Percentiles rank a stretch among this genome's conserved stretches.
These are phyloP conservation scores for Backusella westeae DNA, from an alignment of 192 early-diverging fungal genomes.

Conservation along the genomic window DNA sequence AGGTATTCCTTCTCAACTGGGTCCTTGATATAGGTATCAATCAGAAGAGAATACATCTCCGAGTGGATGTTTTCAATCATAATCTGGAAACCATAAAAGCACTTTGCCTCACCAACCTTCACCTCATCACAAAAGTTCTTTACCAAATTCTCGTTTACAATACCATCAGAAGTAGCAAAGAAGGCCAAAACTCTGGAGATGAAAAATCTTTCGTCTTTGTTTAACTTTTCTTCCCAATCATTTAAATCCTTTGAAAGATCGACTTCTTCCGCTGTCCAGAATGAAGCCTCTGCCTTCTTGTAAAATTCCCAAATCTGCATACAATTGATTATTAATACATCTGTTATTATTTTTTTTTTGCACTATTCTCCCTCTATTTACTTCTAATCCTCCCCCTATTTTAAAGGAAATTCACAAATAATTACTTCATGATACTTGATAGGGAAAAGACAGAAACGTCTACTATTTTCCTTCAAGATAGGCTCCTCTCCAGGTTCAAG, in stretches of 20 bases:
- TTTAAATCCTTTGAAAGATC: constrained; percentile 85
- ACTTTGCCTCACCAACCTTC: constrained; percentile 87
- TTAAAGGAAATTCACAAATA: constrained; percentile 22
- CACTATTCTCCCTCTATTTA: not conserved
- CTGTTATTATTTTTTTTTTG: not conserved
- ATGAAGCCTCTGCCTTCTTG: constrained; percentile 94
- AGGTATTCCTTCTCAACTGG: constrained; percentile 72
- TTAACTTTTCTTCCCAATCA: constrained; percentile 85
- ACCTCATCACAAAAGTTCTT: constrained; percentile 86
- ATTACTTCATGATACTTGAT: constrained; percentile 91
- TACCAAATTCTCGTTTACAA: constrained; percentile 93
- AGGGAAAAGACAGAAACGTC: constrained; percentile 86
- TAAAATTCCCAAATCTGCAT: constrained; percentile 50
- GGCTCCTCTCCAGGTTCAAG: not conserved
- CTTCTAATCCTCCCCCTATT: not conserved
- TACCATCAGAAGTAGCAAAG: constrained; percentile 92
- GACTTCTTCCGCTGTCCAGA: constrained; percentile 94
- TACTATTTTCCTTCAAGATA: constrained; percentile 55
- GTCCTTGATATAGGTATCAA: constrained; percentile 93
- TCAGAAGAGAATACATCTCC: constrained; percentile 92
- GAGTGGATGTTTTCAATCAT: constrained; percentile 97
- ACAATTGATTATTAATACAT: not conserved
- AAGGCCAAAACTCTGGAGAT: constrained; percentile 89
- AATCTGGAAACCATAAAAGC: constrained; percentile 97
- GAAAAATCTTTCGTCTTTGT: constrained; percentile 83